Percentiles rank a stretch among this genome's conserved stretches.
Conservation (phyloP, 208 protist species). For the Leishmania tropica region DNA sequence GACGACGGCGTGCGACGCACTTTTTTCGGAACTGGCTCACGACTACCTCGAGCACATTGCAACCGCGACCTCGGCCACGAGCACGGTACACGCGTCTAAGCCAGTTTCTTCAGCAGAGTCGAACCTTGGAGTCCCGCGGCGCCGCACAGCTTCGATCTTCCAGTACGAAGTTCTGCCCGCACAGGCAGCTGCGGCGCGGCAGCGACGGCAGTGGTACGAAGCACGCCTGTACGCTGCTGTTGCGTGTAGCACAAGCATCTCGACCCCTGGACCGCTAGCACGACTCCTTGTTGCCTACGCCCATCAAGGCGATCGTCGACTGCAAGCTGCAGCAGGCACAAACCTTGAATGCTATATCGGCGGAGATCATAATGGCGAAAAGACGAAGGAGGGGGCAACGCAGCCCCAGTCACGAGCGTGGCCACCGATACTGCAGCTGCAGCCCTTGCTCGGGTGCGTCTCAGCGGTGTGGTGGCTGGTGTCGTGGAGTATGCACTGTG, state of each 20-base stretch:
- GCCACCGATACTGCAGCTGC: not conserved
- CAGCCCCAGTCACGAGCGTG: not conserved
- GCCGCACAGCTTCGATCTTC: constrained; percentile 6
- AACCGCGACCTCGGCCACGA: not conserved
- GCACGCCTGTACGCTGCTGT: constrained; percentile 35
- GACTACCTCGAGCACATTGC: constrained; percentile 16
- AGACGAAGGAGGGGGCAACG: not conserved
- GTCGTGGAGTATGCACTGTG: constrained; percentile 66
- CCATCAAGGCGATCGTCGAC: constrained; percentile 12
- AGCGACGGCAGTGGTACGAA: constrained; percentile 27
- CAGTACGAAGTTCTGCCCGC: not conserved
- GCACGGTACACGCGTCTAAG: not conserved
- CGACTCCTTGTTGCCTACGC: constrained; percentile 35
- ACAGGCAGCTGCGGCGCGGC: not conserved
- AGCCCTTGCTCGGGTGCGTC: constrained; percentile 8
- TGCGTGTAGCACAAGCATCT: constrained; percentile 16
- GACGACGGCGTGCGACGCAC: constrained; percentile 10
- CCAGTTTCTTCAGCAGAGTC: not conserved
- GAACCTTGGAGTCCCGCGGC: not conserved
- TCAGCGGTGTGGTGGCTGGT: constrained; percentile 60
- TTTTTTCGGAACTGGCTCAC: constrained; percentile 39
- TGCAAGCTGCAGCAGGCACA: constrained; percentile 9
- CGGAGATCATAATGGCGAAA: not conserved
- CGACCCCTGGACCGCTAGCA: constrained; percentile 22
- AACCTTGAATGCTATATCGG: constrained; percentile 6